Conservation (phyloP, 1,284 basidiomycete genomes). For the Cryptococcus sp. region DNA sequence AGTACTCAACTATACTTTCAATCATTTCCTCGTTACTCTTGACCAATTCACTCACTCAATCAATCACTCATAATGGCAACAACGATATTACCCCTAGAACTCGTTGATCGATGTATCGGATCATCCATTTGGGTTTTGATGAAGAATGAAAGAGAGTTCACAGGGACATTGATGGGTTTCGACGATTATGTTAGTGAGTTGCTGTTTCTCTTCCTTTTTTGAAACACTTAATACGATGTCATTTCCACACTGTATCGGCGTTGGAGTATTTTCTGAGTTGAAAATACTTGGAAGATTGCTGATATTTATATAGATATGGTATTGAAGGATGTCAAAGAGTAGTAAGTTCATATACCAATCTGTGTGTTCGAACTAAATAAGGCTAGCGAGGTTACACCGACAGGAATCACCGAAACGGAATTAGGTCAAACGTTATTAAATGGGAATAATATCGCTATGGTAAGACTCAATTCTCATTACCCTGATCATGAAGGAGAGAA, state of each 20-base stretch:
- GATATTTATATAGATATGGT: conserved; percentile 77
- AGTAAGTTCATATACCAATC: conserved; percentile 54
- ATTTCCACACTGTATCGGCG: background rate
- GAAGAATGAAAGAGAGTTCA: conserved; percentile 93
- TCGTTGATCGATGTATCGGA: conserved; percentile 92
- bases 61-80: conserved; percentile 53
- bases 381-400: conserved; percentile 72
- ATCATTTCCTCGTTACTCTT: no score
- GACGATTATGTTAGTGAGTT: conserved; percentile 99
- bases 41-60: background rate
- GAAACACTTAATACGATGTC: background rate
- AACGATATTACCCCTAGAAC: conserved; percentile 64
- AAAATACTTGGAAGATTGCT: background rate
- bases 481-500: background rate
- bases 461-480: conserved; percentile 37
- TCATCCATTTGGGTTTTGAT: conserved; percentile 94
- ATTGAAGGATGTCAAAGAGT: conserved; percentile 93
- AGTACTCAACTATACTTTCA: no score
- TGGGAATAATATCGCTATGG: conserved; percentile 98
- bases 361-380: background rate
- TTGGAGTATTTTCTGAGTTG: background rate
- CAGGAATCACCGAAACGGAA: conserved; percentile 75
- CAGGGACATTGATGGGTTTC: conserved; percentile 91
- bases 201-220: background rate
- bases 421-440: conserved; percentile 90